Base-by-base conservation (phyloP, 768 basidiomycete genomes). In the Pisolithus marmoratus region DNA sequence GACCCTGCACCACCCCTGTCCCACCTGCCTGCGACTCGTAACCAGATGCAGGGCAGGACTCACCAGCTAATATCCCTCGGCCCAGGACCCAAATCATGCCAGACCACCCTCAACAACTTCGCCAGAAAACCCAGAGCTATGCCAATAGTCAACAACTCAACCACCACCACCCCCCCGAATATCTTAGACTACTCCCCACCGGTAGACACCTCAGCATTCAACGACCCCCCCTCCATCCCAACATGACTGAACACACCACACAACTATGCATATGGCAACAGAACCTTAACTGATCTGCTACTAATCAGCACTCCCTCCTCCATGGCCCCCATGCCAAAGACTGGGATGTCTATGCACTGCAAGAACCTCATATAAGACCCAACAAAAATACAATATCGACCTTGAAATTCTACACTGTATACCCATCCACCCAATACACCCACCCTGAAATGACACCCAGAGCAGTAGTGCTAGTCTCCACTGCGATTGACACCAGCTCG, bases 281-380 rank as follows among this genome's bases (percentile, higher is more conserved):
- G 29, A 71, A 70, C 36, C 11, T 65, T 2, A 56, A 58, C 52
- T 63, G 63, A 23, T 70, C 66, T 1, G n/a, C n/a, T 17, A 22
- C 4, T 48, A 17, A 0, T 55, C 63, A 0, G 36, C 42, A 47
- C 12, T 54, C 55, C 14, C 12, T 66, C 0, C 47, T 69, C 0
- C 52, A 63, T 47, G 40, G 48, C 29, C 38, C 38, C 2, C 15
- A 29, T 9, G 29, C 46, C 1, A 5, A 23, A 2, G 15, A 51
- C 19, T 54, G 52, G 52, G 52, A 54, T 11, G 14, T 54, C 0
- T 8, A 49, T 11, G 48, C 52, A 17, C 37, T 54, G 2, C 52
- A 49, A 20, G 52, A 54, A 49, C 52, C 48, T 0, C 26, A 34
- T 2, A 49, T 38, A 0, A 27, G 45, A 14, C 19, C 19, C 0